phyloP scores from a whole-genome alignment of 148 eudicot genomes.

The Camellia lanceoleosa region DNA sequence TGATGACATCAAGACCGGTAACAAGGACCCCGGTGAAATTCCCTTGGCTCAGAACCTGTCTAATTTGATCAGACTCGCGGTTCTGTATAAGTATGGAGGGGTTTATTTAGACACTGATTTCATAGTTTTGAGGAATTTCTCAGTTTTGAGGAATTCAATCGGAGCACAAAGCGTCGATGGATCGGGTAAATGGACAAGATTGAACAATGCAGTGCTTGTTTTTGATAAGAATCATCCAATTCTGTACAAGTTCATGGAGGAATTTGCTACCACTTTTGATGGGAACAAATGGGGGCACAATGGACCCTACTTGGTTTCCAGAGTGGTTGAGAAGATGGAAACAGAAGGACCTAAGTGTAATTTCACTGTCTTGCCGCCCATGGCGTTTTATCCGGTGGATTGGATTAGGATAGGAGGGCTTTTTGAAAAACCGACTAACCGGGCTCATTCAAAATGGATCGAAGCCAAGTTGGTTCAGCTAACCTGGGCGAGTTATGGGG shows the following conservation, averaged over 20 bases:
- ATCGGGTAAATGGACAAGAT: conserved; percentile 42
- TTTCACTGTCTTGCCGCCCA: conserved; percentile 48
- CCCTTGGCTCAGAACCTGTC: conserved; percentile 73
- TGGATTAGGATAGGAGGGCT: conserved; percentile 40
- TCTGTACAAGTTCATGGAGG: conserved; percentile 55
- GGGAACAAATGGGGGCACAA: conserved; percentile 79
- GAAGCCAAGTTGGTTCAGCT: conserved; percentile 28
- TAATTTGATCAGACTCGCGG: conserved; percentile 54
- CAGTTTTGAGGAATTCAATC: conserved; percentile 49
- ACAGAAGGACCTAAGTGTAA: conserved; percentile 13
- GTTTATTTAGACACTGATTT: conserved; percentile 66
- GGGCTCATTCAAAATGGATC: conserved; percentile 35
- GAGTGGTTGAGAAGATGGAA: conserved; percentile 35
- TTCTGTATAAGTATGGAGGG: conserved; percentile 76
- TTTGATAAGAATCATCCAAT: conserved; percentile 67
- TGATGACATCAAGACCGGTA: conserved; percentile 44
- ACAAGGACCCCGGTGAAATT: conserved; percentile 50
- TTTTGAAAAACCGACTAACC: conserved; percentile 27
- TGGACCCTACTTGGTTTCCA: conserved; percentile 66
- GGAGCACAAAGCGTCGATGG: conserved; percentile 51
- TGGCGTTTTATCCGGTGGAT: conserved; percentile 64
- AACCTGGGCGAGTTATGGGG: conserved; percentile 39
- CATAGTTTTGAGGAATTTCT: conserved; percentile 46
- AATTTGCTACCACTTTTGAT: conserved; percentile 52
- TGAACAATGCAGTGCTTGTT: conserved; percentile 67